Evolutionary conservation across 345 rosid species (phyloP), one percentile per base, ranked within the genome.

Genomic region (Geranium rotundifolium): DNA sequence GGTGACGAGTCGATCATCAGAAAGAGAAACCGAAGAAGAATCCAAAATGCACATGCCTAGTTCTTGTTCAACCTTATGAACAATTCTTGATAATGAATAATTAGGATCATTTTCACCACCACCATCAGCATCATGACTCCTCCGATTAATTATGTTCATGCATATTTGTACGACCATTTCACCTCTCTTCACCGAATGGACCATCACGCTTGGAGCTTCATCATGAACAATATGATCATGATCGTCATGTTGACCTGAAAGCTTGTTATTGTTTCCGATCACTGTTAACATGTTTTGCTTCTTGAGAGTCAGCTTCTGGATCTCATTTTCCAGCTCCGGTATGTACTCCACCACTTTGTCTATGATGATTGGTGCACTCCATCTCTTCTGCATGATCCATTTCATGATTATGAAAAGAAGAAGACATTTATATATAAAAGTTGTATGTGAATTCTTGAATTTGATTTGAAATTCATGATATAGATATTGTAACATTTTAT

Each of bases 321-420:
- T 72, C 61, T 78, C 79, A 9, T 59, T 54, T 60, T 67, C 72
- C 27, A 75, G 62, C 66, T 67, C 71, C 4, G 79, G 79, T 58
- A 75, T 75, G 75, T 75, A 78, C 34, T 78, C 65, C 34, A 72
- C 59, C 49, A 69, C 71, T 59, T 61, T 66, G 50, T 75, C 77
- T 1, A 75, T 59, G 12, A 78, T 67, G 17, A 50, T 65, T 0
- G 75, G 73, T 4, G 79, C 67, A 49, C 75, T 68, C 63, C 64
- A 29, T 59, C 68, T 75, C 61, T 75, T 75, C 77, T 75, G 67
- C 67, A 61, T 18, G 17, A 18, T 8, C 50, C 50, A 31, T 31
- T 31, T 3, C 37, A 31, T 2, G 4, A 31, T 7, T 7, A 31
- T n/a, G n/a, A n/a, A n/a, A n/a, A n/a, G n/a, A n/a, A n/a, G n/a